A percentile compares a stretch with the other conserved stretches of the same genome.
phyloP scores from a whole-genome alignment of 306 rosid species.

The Elaeagnus macrophylla region DNA sequence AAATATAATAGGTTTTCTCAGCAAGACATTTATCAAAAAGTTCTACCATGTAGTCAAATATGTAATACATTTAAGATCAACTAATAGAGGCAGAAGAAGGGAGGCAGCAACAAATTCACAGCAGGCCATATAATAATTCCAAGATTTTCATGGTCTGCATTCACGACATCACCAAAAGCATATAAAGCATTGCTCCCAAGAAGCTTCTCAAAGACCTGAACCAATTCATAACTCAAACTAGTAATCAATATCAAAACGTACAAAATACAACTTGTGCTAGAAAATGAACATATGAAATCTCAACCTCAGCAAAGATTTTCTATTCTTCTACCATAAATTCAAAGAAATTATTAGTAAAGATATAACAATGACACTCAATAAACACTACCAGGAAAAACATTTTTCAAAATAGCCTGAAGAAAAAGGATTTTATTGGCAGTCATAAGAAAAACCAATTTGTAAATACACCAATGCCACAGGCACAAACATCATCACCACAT shows the following conservation, averaged over 20 bases:
- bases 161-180: slow-evolving; percentile 80
- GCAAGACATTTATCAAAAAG: slow-evolving; percentile 10
- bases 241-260: slow-evolving; percentile 28
- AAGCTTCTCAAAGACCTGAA: slow-evolving; percentile 79
- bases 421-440: not conserved
- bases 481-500: not conserved
- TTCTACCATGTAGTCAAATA: slow-evolving; percentile 30
- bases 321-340: not conserved
- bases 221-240: slow-evolving; percentile 49
- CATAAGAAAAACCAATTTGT: not conserved
- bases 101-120: slow-evolving; percentile 75
- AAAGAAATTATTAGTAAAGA: too few relatives aligned
- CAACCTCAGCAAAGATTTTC: not conserved
- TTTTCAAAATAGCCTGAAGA: not conserved
- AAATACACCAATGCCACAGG: too few relatives aligned
- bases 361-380: not conserved
- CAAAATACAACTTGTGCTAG: slow-evolving; percentile 5
- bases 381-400: not conserved
- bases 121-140: slow-evolving; percentile 71
- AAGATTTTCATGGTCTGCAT: slow-evolving; percentile 73
- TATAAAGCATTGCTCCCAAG: slow-evolving; percentile 72
- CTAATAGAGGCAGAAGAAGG: slow-evolving; percentile 56
- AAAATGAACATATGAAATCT: not conserved
- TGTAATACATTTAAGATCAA: slow-evolving; percentile 40
- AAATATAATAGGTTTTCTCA: slow-evolving; percentile 10